Conservation (phyloP, 2,329 filamentous ascomycete species). For the Calonectria pauciramosa region DNA sequence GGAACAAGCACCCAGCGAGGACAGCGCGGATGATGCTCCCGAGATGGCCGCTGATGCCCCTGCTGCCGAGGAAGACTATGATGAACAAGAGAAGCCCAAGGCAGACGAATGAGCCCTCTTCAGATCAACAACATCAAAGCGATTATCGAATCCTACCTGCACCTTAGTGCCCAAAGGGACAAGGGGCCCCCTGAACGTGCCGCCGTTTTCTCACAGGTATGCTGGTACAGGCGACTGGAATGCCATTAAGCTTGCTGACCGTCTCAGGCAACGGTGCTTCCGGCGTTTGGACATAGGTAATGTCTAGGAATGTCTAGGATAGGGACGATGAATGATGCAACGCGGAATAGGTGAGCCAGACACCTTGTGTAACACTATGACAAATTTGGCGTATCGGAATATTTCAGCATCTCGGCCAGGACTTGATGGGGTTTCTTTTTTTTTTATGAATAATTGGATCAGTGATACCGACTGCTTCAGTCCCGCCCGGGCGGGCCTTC, state of each 20-base stretch:
- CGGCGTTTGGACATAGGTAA: not conserved
- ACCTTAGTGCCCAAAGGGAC: not conserved
- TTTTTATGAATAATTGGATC: not conserved
- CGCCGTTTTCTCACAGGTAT: slow-evolving; percentile 3
- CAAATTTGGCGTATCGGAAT: slow-evolving; percentile 34
- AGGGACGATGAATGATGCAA: not conserved
- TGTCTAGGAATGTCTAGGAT: not conserved
- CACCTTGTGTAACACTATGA: slow-evolving; percentile 31
- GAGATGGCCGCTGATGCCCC: slow-evolving; percentile 32
- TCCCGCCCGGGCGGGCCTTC: not conserved
- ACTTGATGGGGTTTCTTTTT: not conserved
- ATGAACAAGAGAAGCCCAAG: slow-evolving; percentile 12
- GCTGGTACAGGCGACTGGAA: not conserved
- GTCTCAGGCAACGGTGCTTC: not conserved
- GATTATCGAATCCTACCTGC: not conserved
- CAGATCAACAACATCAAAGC: not conserved
- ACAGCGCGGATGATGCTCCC: slow-evolving; percentile 21
- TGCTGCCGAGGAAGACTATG: slow-evolving; percentile 28
- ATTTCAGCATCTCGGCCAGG: slow-evolving; percentile 18
- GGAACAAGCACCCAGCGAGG: slow-evolving; percentile 27
- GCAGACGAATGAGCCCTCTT: slow-evolving; percentile 24
- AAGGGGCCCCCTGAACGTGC: not conserved
- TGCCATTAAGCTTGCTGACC: slow-evolving; percentile 1
- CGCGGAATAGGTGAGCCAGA: slow-evolving; percentile 39
- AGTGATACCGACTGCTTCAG: not conserved